A percentile compares a stretch with the other conserved stretches of the same genome.
phyloP scores from a whole-genome alignment of 2,329 filamentous ascomycete genomes.

The Zymoseptoria tritici region DNA sequence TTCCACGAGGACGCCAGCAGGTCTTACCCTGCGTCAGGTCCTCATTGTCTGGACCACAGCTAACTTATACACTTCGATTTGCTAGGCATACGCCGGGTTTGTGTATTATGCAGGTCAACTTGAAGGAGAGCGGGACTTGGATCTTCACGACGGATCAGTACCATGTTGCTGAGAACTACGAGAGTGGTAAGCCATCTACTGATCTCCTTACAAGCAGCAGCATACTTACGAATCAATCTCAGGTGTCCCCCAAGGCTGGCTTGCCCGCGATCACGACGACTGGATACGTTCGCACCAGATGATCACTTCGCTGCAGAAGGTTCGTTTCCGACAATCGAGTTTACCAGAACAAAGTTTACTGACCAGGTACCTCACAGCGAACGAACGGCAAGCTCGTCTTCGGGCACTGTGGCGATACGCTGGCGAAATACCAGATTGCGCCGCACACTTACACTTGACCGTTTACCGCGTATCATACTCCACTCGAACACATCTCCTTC shows the following conservation, averaged over 20 bases:
- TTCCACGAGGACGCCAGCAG: too few species aligned
- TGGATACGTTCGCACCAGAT: slow-evolving; percentile 26
- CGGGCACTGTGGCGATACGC: slow-evolving; percentile 18
- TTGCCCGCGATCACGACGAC: slow-evolving; percentile 31
- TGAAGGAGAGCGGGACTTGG: slow-evolving; percentile 30
- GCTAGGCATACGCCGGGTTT: slow-evolving; percentile 27
- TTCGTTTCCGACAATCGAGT: background rate
- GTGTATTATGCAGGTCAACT: slow-evolving; percentile 30
- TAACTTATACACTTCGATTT: too few species aligned
- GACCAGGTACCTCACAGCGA: slow-evolving; percentile 3
- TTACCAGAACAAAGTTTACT: background rate
- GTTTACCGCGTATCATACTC: too few species aligned
- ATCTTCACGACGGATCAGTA: slow-evolving; percentile 34
- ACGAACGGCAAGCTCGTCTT: slow-evolving; percentile 20
- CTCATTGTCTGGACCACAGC: too few species aligned
- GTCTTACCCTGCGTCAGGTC: too few species aligned
- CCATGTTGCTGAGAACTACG: slow-evolving; percentile 32
- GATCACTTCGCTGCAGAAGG: slow-evolving; percentile 17
- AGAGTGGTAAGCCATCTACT: slow-evolving; percentile 10
- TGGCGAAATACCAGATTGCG: slow-evolving; percentile 15
- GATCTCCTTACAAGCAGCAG: slow-evolving; percentile 20
- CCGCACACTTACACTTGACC: slow-evolving; percentile 13
- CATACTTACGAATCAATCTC: slow-evolving; percentile 31
- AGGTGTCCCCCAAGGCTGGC: slow-evolving; percentile 32
- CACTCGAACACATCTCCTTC: too few species aligned